phyloP scores from a whole-genome alignment of 306 rosid species.

The Prosopis cineraria region DNA sequence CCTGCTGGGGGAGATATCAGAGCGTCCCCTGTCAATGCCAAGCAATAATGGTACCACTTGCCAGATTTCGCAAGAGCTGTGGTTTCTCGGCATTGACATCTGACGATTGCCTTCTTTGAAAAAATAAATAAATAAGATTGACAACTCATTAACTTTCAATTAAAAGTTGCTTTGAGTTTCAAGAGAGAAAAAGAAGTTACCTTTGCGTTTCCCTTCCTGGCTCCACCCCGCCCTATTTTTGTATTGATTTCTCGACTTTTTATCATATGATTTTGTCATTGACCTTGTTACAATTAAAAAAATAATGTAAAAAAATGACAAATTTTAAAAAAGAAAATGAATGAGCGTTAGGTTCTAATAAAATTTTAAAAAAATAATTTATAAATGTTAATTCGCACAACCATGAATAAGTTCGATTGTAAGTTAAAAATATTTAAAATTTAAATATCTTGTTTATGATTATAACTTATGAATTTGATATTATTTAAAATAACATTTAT shows the following conservation, averaged over 20 bases:
- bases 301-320: too few species aligned
- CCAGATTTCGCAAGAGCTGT: background rate
- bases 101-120: background rate
- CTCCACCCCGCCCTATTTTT: background rate
- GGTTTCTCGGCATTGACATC: background rate
- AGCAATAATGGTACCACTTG: background rate
- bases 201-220: background rate
- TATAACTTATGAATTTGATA: too few species aligned
- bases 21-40: background rate
- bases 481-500: too few species aligned
- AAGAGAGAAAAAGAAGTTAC: background rate
- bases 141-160: background rate
- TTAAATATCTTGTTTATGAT: too few species aligned
- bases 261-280: too few species aligned
- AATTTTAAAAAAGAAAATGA: too few species aligned
- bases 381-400: too few species aligned
- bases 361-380: too few species aligned
- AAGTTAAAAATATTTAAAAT: too few species aligned
- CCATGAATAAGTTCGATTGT: too few species aligned
- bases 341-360: too few species aligned
- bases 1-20: background rate
- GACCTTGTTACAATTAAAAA: too few species aligned
- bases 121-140: background rate
- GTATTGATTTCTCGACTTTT: background rate
- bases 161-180: slow-evolving; percentile 1